Percentiles rank a stretch among this genome's conserved stretches.
These are phyloP conservation scores for Wickerhamomyces sp. DNA, from an alignment of 1,139 yeast species.

Conservation along the genomic window DNA sequence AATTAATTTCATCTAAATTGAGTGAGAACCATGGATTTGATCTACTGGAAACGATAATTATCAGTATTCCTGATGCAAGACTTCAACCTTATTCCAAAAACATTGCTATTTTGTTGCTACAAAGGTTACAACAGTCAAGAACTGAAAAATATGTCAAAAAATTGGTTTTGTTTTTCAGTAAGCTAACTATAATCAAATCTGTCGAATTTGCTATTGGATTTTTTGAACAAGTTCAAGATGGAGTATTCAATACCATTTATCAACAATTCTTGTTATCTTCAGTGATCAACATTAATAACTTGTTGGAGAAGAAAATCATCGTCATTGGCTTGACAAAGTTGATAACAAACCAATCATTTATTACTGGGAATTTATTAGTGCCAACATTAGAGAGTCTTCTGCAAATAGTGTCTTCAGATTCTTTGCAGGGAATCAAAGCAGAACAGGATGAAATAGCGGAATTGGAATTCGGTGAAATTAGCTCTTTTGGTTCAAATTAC, in stretches of 20 bases:
- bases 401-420: conserved; percentile 35
- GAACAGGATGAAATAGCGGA: conserved; percentile 30
- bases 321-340: conserved; percentile 71
- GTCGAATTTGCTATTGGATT: conserved; percentile 35
- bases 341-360: conserved; percentile 19
- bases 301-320: conserved; percentile 71
- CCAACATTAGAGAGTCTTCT: conserved; percentile 51
- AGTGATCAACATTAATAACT: conserved; percentile 58
- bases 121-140: conserved; percentile 73
- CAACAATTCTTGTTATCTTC: conserved; percentile 64
- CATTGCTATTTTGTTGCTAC: conserved; percentile 69
- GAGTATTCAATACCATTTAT: conserved; percentile 57
- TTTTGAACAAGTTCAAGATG: conserved; percentile 36
- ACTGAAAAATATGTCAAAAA: conserved; percentile 79
- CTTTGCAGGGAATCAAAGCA: conserved; percentile 27
- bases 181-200: conserved; percentile 37
- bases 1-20: conserved; percentile 76
- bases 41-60: conserved; percentile 63
- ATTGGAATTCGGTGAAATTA: conserved; percentile 36
- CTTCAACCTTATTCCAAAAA: conserved; percentile 62
- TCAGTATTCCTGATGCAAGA: conserved; percentile 46
- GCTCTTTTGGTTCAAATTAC: conserved; percentile 79
- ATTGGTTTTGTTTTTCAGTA: conserved; percentile 62
- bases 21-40: conserved; percentile 86
- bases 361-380: conserved; percentile 41